Base-by-base conservation (phyloP, 2,329 filamentous ascomycete species). In the Hypoxylon sp. region DNA sequence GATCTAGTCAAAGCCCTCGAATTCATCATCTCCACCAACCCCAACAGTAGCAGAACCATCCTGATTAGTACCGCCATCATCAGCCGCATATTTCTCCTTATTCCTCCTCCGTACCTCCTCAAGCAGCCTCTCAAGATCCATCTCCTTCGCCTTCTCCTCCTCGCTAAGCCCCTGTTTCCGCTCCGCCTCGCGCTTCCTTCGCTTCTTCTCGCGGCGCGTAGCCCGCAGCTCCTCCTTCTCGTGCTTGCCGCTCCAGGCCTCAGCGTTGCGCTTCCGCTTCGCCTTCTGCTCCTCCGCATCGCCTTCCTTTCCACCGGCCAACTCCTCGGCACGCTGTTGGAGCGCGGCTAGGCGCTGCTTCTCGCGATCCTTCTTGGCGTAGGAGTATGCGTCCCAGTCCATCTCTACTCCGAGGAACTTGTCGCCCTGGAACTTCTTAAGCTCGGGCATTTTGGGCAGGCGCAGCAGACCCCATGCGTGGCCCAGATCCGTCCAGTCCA, bases 371-470 rank as follows among this genome's bases (percentile, higher is more conserved):
- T 90, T 91, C 73, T 95, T 92, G 74, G 89, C 89, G 80, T 93
- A 95, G 0, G 87, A 82, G 73, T 89, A 93, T 1, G 79, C 83
- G 46, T 90, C 85, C 85, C 91, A 90, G 77, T 93, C 88, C 10
- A 93, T 81, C 1, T 86, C 85, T 1, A 90, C 79, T 1, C 88
- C 88, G 0, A 92, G 81, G 21, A 82, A 86, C 68, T 86, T 85
- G 76, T 93, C 91, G 3, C 91, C 91, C 11, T 89, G 86, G 83
- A 92, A 95, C 0, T 84, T 87, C 74, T 90, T 91, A 58, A 93
- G 82, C 79, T 99, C 96, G 0, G 96, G 95, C 96, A 99, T 99
- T 77, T 92, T 93, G 3, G 96, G 96, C 70, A 98, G 85, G 55
- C 90, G 90, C 1, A 98, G 84, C 0, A 99, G 84, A 1, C 93